Evolutionary conservation across 2,329 filamentous ascomycete species (phyloP).

Genomic region (Beauveria medogensis): DNA sequence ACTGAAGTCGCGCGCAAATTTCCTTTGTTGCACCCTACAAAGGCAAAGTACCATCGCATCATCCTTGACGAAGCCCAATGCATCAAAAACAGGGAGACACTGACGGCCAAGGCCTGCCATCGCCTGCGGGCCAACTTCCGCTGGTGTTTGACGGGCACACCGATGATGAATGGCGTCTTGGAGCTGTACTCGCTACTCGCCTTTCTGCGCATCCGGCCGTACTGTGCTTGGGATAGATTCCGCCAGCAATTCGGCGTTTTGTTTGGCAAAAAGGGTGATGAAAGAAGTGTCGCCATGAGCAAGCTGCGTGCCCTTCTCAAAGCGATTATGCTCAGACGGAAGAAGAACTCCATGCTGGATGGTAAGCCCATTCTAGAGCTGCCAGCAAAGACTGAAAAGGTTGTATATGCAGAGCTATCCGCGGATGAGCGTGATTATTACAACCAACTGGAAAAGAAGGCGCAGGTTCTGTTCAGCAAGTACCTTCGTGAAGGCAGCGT

Average conservation of each 20-base stretch:
- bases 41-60: slow-evolving; percentile 65
- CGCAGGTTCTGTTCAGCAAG: slow-evolving; percentile 66
- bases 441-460: slow-evolving; percentile 59
- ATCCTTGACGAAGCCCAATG: slow-evolving; percentile 80
- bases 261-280: slow-evolving; percentile 34
- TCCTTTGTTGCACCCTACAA: slow-evolving; percentile 51
- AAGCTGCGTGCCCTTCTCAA: slow-evolving; percentile 69
- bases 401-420: slow-evolving; percentile 66
- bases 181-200: slow-evolving; percentile 72
- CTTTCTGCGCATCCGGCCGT: slow-evolving; percentile 71
- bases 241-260: slow-evolving; percentile 37
- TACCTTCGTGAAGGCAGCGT: slow-evolving; percentile 63
- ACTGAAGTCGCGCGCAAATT: slow-evolving; percentile 31
- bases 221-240: slow-evolving; percentile 58
- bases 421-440: slow-evolving; percentile 72
- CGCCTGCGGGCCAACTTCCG: slow-evolving; percentile 59
- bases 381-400: slow-evolving; percentile 65
- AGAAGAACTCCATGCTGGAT: slow-evolving; percentile 70
- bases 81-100: slow-evolving; percentile 71
- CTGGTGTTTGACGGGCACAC: slow-evolving; percentile 77
- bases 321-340: slow-evolving; percentile 73
- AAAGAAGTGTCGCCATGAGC: slow-evolving; percentile 56
- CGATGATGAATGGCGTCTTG: slow-evolving; percentile 77
- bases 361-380: slow-evolving; percentile 73
- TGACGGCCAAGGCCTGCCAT: slow-evolving; percentile 61